Conservation (phyloP, 2,329 filamentous ascomycete genomes). For the Helotiales sp. region DNA sequence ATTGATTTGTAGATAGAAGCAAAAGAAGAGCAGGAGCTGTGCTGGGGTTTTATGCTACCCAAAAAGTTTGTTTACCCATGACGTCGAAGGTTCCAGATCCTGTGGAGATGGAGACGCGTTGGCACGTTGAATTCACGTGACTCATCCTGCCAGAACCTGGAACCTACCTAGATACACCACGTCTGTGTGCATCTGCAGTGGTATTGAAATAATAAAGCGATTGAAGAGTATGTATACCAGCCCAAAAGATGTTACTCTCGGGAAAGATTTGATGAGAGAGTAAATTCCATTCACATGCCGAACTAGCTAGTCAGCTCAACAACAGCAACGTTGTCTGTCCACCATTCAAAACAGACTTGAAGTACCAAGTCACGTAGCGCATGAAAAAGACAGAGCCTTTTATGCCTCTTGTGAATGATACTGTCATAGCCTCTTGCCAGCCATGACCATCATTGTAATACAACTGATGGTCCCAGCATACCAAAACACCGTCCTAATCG, state of each 20-base stretch:
- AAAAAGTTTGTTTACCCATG: background rate
- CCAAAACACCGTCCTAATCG: conserved; percentile 48
- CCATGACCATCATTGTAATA: conserved; percentile 45
- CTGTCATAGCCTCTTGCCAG: conserved; percentile 37
- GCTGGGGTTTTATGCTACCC: background rate
- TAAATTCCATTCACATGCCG: too few species aligned
- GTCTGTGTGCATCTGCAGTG: background rate
- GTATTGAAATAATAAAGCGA: background rate
- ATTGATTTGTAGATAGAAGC: background rate
- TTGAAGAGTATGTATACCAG: too few species aligned
- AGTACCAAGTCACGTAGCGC: too few species aligned
- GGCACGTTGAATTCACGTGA: background rate
- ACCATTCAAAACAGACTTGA: too few species aligned
- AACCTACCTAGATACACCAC: background rate
- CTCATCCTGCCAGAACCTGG: too few species aligned
- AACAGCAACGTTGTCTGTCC: too few species aligned
- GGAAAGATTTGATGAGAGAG: too few species aligned
- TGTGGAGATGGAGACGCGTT: background rate
- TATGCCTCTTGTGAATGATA: too few species aligned
- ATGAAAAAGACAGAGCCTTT: too few species aligned
- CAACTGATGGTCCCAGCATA: conserved; percentile 52
- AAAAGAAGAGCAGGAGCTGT: background rate
- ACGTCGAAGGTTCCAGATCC: background rate
- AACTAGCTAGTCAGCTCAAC: too few species aligned
- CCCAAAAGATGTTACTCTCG: too few species aligned